A percentile compares a stretch with the other conserved stretches of the same genome.
phyloP scores from a whole-genome alignment of 2,329 filamentous ascomycete species.

The Ophiosphaerella herpotricha region DNA sequence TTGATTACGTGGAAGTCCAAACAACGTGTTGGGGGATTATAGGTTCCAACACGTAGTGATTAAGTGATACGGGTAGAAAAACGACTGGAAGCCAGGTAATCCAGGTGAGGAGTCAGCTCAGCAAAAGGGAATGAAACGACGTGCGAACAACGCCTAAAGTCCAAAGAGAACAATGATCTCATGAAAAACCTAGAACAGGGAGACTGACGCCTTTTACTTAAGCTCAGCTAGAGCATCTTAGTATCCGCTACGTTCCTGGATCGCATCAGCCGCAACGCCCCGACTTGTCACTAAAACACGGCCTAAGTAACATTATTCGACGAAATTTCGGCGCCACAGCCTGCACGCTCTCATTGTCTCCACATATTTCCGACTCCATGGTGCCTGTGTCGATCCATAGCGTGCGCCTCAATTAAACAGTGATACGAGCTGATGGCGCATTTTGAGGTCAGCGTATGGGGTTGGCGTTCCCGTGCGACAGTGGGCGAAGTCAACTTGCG shows the following conservation, averaged over 20 bases:
- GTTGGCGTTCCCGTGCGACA: not conserved
- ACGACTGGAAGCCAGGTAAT: not conserved
- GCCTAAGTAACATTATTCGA: not conserved
- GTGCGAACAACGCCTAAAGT: not conserved
- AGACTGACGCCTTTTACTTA: constrained; percentile 1
- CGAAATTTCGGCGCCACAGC: constrained; percentile 6
- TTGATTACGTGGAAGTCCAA: too few species aligned
- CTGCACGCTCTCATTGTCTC: constrained; percentile 4
- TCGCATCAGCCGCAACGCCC: not conserved
- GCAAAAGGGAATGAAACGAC: constrained; percentile 1
- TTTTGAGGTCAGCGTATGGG: not conserved
- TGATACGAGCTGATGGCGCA: constrained; percentile 12
- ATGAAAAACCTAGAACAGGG: not conserved
- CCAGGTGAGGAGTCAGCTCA: not conserved
- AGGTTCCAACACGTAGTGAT: not conserved
- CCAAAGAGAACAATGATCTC: too few species aligned
- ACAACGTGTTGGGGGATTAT: too few species aligned
- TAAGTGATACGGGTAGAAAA: not conserved
- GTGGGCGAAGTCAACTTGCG: not conserved
- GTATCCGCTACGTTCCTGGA: constrained; percentile 11
- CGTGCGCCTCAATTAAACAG: not conserved
- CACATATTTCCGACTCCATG: not conserved
- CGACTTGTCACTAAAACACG: too few species aligned
- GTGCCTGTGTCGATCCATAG: constrained; percentile 9
- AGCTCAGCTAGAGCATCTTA: constrained; percentile 4